Evolutionary conservation across 2,329 filamentous ascomycete genomes (phyloP).

Genomic region (Exutisphaerella laricina): DNA sequence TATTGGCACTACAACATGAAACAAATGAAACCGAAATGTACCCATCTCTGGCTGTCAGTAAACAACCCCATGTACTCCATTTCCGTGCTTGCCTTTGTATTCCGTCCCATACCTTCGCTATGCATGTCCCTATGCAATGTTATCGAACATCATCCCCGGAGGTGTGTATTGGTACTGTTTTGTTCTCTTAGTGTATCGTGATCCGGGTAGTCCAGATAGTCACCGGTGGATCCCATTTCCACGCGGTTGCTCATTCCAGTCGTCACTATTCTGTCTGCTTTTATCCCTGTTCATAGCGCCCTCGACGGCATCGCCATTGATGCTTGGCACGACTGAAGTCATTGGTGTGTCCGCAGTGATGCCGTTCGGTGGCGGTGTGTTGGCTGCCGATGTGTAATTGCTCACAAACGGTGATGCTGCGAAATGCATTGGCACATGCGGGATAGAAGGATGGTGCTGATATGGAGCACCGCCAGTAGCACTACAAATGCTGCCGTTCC

Average conservation of each 20-base stretch:
- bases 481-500: slow-evolving; percentile 10
- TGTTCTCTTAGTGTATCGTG: neutral
- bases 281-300: slow-evolving; percentile 27
- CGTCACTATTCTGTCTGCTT: slow-evolving; percentile 27
- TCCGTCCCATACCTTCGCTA: neutral
- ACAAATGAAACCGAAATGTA: neutral
- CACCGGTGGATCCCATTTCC: slow-evolving; percentile 15
- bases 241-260: slow-evolving; percentile 20
- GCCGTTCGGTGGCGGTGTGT: slow-evolving; percentile 25
- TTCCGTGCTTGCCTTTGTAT: neutral
- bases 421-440: slow-evolving; percentile 12
- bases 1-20: neutral
- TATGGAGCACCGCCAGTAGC: slow-evolving; percentile 4
- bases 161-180: neutral
- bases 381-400: slow-evolving; percentile 26
- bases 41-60: too few species aligned
- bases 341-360: slow-evolving; percentile 26
- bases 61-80: slow-evolving; percentile 1
- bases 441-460: slow-evolving; percentile 10
- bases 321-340: slow-evolving; percentile 25
- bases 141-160: neutral
- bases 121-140: neutral
- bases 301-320: slow-evolving; percentile 34
- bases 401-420: slow-evolving; percentile 19
- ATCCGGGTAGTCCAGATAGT: slow-evolving; percentile 6